These are phyloP conservation scores for Phytophthora hybrid DNA, from an alignment of 352 stramenopile species.

Conservation along the genomic window DNA sequence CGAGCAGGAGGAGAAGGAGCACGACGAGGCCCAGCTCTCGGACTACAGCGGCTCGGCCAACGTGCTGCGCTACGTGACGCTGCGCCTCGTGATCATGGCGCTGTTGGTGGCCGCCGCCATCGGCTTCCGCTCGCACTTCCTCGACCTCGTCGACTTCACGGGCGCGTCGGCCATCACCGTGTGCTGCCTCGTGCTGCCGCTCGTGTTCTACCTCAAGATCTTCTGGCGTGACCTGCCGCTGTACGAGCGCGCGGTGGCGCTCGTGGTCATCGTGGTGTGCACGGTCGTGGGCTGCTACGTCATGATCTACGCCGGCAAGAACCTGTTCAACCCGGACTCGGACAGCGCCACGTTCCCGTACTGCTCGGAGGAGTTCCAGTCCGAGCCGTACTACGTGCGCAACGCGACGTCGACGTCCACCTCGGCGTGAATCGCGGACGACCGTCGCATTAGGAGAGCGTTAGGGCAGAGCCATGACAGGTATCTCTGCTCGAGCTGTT, in stretches of 20 bases:
- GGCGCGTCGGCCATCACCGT: conserved; percentile 53
- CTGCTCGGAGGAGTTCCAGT: conserved; percentile 29
- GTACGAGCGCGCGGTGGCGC: conserved; percentile 48
- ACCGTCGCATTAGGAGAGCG: conserved; percentile 32
- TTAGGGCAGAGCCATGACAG: conserved; percentile 34
- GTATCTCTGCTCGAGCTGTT: conserved; percentile 20
- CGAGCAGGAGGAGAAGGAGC: conserved; percentile 36
- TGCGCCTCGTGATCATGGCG: conserved; percentile 51
- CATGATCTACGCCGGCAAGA: conserved; percentile 40
- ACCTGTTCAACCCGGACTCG: conserved; percentile 36
- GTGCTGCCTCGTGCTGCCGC: conserved; percentile 56
- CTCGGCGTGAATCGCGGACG: conserved; percentile 31
- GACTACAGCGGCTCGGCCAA: conserved; percentile 40
- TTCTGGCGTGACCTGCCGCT: conserved; percentile 49
- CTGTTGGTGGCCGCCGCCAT: conserved; percentile 47
- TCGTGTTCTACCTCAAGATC: conserved; percentile 61
- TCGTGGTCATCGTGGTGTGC: conserved; percentile 49
- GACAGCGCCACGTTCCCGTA: conserved; percentile 36
- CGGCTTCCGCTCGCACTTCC: conserved; percentile 49
- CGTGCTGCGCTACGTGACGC: conserved; percentile 41
- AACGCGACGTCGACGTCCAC: conserved; percentile 19
- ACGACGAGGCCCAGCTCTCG: conserved; percentile 41
- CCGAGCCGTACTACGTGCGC: conserved; percentile 34
- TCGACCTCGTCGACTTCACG: conserved; percentile 59
- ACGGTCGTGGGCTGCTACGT: conserved; percentile 49